These are phyloP conservation scores for Candida vaughaniae DNA, from an alignment of 805 yeast genomes.

Conservation along the genomic window DNA sequence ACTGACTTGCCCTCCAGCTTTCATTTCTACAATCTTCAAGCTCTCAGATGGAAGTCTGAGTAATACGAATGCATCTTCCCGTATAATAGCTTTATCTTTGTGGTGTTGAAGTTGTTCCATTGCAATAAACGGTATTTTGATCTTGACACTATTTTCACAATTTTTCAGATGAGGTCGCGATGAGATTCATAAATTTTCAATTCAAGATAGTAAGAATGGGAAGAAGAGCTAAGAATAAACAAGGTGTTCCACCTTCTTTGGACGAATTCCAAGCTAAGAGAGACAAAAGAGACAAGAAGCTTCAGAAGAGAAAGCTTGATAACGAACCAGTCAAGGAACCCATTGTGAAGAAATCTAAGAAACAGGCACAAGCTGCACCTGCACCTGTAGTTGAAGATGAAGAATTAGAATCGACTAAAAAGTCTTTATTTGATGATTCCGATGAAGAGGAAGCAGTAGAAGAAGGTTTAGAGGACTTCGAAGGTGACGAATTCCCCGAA, in stretches of 20 bases:
- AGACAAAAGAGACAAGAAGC: conserved; percentile 34
- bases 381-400: conserved; percentile 46
- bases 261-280: conserved; percentile 68
- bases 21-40: conserved; percentile 67
- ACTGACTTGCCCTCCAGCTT: conserved; percentile 57
- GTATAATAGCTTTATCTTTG: conserved; percentile 30
- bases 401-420: conserved; percentile 67
- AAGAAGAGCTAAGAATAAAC: conserved; percentile 89
- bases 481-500: conserved; percentile 26
- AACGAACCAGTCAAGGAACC: conserved; percentile 7
- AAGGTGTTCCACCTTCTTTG: conserved; percentile 84
- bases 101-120: too few species aligned
- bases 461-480: conserved; percentile 40
- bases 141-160: conserved; percentile 8
- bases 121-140: conserved; percentile 1
- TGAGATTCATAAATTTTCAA: conserved; percentile 8
- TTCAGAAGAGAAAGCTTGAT: conserved; percentile 24
- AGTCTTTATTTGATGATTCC: conserved; percentile 73
- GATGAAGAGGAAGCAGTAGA: conserved; percentile 45
- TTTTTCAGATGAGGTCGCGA: conserved; percentile 8
- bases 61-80: conserved; percentile 55
- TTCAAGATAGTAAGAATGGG: conserved; percentile 62
- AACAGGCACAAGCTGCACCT: conserved; percentile 15
- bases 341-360: conserved; percentile 20
- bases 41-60: conserved; percentile 81